These are phyloP conservation scores for Xylaria sp. DNA, from an alignment of 2,329 filamentous ascomycete species.

Conservation along the genomic window DNA sequence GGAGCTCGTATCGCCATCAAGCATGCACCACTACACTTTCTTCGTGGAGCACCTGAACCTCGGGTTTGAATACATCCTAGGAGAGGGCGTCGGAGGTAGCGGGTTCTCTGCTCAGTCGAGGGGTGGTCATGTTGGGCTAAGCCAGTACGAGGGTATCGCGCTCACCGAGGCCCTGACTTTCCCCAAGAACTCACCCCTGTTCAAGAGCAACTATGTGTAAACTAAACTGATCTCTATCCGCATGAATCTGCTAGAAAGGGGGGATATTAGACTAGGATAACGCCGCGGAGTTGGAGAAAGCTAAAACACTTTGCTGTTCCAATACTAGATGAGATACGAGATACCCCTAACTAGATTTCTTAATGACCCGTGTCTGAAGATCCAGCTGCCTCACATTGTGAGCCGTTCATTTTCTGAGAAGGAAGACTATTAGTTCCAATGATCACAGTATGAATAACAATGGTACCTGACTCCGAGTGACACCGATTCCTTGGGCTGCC, in stretches of 20 bases:
- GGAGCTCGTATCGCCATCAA: slow-evolving; percentile 30
- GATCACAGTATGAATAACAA: background rate
- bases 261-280: background rate
- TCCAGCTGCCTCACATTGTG: background rate
- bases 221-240: slow-evolving; percentile 12
- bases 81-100: slow-evolving; percentile 37
- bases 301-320: background rate
- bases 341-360: background rate
- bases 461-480: background rate
- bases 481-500: background rate
- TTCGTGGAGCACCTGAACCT: slow-evolving; percentile 30
- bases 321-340: background rate
- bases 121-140: slow-evolving; percentile 34
- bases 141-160: slow-evolving; percentile 33
- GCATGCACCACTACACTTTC: slow-evolving; percentile 27
- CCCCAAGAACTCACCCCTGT: slow-evolving; percentile 38
- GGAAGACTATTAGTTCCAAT: background rate
- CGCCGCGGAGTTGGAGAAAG: background rate
- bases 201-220: slow-evolving; percentile 38
- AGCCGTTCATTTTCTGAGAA: background rate
- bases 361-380: background rate
- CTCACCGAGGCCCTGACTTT: slow-evolving; percentile 37
- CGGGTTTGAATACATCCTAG: slow-evolving; percentile 38
- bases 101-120: slow-evolving; percentile 30
- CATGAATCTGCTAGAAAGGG: background rate